Base-by-base conservation (phyloP, 148 eudicot species). In the Polygonum maritimum region DNA sequence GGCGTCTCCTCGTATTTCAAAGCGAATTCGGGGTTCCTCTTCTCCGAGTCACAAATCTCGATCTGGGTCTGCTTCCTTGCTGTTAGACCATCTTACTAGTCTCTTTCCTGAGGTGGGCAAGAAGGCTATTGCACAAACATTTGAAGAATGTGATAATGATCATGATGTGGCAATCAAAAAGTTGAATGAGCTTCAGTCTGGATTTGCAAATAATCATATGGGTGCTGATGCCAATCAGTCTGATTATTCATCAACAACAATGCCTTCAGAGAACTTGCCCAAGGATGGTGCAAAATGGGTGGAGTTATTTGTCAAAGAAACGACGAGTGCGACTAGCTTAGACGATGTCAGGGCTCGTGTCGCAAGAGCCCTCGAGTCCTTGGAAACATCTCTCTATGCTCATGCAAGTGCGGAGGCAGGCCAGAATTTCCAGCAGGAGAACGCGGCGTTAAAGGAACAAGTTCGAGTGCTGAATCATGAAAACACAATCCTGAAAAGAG, bases 241-340 rank as follows among this genome's bases (percentile, higher is more conserved):
- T 74, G 88, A 79, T 69, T 2, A 7, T 31, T 21, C 36, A 31
- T 22, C 69, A 22, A 15, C 33, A 26, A 15, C 6, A 62, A 11
- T 81, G 22, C 41, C 54, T 16, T 78, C 82, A 31, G 77, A 74
- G 45, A 87, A 76, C 74, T 67, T 71, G 15, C 81, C 87, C 57
- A 44, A 74, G 52, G 85, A 84, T 77, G 93, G 96, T 79, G 84
- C 89, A 11, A 89, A 89, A 81, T 93, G 98, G 98, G 98, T 93
- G 83, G 96, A 93, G 79, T 88, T 88, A 69, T 89, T 93, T 77
- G 98, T 93, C 16, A 80, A 79, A 52, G 96, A 93, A 80, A 90
- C 91, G 88, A 62, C 36, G 75, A 79, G 84, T 85, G 91, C 93
- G 35, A 82, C 88, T 11, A 87, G 87, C 71, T 76, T 86, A 62